Conservation (phyloP, 116 monocot genomes). For the Cymodocea nodosa region DNA sequence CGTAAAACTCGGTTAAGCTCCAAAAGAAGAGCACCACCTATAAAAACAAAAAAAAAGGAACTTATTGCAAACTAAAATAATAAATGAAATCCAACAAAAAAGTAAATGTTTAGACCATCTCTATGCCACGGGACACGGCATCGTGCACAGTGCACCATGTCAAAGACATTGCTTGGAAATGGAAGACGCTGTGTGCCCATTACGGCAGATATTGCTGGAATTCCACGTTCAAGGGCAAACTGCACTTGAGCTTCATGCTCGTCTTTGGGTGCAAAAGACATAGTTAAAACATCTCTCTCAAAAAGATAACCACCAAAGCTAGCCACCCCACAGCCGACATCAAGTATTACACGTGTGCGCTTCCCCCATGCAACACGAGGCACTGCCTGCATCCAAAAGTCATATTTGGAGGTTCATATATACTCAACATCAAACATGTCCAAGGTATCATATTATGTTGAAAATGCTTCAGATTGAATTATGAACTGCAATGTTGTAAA, state of each 20-base stretch:
- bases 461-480: too few species aligned
- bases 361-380: constrained; percentile 68
- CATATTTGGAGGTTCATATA: background rate
- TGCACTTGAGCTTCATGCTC: constrained; percentile 97
- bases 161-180: constrained; percentile 77
- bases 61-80: background rate
- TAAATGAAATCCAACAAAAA: background rate
- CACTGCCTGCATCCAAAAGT: constrained; percentile 26
- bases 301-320: constrained; percentile 92
- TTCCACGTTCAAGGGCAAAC: constrained; percentile 82
- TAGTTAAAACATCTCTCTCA: constrained; percentile 72
- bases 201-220: constrained; percentile 91
- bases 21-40: constrained; percentile 76
- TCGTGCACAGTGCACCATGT: constrained; percentile 61
- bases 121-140: constrained; percentile 20
- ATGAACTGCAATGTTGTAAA: too few species aligned
- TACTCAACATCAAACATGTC: background rate
- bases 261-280: constrained; percentile 97
- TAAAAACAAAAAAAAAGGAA: constrained; percentile 9
- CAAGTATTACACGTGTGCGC: constrained; percentile 63
- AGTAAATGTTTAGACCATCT: constrained; percentile 10
- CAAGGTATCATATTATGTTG: too few species aligned
- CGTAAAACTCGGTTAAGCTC: constrained; percentile 83
- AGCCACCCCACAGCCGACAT: constrained; percentile 94
- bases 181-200: constrained; percentile 87